Evolutionary conservation across 306 rosid species (phyloP).

Genomic region (Gleditsia sinensis): DNA sequence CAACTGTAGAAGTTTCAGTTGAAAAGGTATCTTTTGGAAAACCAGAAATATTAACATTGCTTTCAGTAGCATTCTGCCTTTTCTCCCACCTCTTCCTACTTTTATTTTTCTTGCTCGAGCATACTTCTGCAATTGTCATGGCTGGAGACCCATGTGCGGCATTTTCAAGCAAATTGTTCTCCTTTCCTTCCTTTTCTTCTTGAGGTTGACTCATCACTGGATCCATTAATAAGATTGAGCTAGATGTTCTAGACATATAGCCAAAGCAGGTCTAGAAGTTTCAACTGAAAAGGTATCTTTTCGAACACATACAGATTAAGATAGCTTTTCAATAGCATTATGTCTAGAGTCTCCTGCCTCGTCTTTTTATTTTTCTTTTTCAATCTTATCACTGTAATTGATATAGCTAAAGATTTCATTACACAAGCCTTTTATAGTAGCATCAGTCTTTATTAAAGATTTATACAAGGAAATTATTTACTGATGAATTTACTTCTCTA

Average conservation of each 20-base stretch:
- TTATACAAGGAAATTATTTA: not conserved
- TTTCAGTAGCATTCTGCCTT: not conserved
- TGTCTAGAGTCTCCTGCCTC: slow-evolving; percentile 27
- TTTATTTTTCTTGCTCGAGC: not conserved
- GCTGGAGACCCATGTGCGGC: too few species aligned
- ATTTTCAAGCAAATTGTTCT: not conserved
- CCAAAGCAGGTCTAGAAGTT: slow-evolving; percentile 15
- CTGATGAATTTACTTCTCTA: slow-evolving; percentile 6
- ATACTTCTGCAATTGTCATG: not conserved
- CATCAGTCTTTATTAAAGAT: slow-evolving; percentile 20
- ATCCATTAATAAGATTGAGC: slow-evolving; percentile 32
- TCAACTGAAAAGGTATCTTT: slow-evolving; percentile 30
- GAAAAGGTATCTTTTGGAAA: too few species aligned
- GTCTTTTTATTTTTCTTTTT: slow-evolving; percentile 13
- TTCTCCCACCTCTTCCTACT: slow-evolving; percentile 4
- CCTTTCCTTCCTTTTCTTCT: slow-evolving; percentile 32
- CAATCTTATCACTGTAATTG: too few species aligned
- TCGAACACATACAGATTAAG: slow-evolving; percentile 19
- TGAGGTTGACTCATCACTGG: slow-evolving; percentile 26
- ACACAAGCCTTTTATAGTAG: slow-evolving; percentile 16
- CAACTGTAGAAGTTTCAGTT: slow-evolving; percentile 8
- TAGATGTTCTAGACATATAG: slow-evolving; percentile 35
- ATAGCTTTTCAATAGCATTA: slow-evolving; percentile 28
- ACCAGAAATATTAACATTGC: slow-evolving; percentile 7
- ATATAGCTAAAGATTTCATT: not conserved